Conservation (phyloP, 1,284 basidiomycete species). For the Takashimella koratensis region DNA sequence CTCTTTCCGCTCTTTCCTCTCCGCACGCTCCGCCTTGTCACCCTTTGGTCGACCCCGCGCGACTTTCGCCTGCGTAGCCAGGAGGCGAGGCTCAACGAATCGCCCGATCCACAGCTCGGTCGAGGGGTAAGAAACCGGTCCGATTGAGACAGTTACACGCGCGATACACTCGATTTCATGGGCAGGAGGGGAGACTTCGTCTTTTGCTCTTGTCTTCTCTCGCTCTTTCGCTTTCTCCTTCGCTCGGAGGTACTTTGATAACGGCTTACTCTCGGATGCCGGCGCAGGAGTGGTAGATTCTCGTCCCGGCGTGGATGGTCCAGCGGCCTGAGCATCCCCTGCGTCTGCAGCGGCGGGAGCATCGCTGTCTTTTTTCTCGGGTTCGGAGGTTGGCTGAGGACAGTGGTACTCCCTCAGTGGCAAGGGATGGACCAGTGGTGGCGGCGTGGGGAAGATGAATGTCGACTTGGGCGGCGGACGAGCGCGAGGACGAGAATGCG, state of each 20-base stretch:
- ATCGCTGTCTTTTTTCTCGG: not conserved
- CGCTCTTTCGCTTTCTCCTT: slow-evolving; percentile 10
- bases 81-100: slow-evolving; percentile 35
- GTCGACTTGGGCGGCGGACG: slow-evolving; percentile 28
- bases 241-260: slow-evolving; percentile 5
- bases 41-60: slow-evolving; percentile 6
- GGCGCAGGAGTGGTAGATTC: not conserved
- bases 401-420: slow-evolving; percentile 33
- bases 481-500: slow-evolving; percentile 33
- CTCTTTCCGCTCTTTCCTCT: slow-evolving; percentile 10
- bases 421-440: slow-evolving; percentile 24
- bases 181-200: slow-evolving; percentile 29
- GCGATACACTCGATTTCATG: slow-evolving; percentile 46
- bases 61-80: slow-evolving; percentile 3
- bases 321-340: not conserved
- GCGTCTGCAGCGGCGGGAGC: not conserved
- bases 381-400: not conserved
- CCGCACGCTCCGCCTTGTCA: slow-evolving; percentile 6
- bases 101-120: slow-evolving; percentile 44
- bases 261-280: not conserved
- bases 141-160: slow-evolving; percentile 35
- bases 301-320: slow-evolving; percentile 3
- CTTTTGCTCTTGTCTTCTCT: not conserved
- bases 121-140: slow-evolving; percentile 38
- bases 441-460: slow-evolving; percentile 39